phyloP scores from a whole-genome alignment of 2,329 filamentous ascomycete genomes.

The Botrytis porri region DNA sequence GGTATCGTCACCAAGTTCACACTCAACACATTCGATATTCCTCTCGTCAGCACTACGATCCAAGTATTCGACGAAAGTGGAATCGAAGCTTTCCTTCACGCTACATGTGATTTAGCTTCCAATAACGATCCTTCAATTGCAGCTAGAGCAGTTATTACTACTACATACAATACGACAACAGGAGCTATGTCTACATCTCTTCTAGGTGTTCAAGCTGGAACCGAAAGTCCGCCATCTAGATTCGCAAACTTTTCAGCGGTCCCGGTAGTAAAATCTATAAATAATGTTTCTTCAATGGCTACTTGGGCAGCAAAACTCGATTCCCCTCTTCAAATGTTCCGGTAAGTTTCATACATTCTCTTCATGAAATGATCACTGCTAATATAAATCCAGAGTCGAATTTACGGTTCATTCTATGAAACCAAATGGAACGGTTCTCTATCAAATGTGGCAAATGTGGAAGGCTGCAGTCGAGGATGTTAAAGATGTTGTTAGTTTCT shows the following conservation, averaged over 20 bases:
- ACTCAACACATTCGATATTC: constrained; percentile 37
- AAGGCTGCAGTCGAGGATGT: constrained; percentile 38
- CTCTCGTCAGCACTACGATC: constrained; percentile 22
- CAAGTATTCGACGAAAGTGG: constrained; percentile 19
- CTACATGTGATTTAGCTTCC: constrained; percentile 19
- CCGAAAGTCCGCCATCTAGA: constrained; percentile 19
- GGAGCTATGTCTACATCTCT: constrained; percentile 11
- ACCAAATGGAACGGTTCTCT: constrained; percentile 38
- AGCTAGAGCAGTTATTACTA: constrained; percentile 21
- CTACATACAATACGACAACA: constrained; percentile 23
- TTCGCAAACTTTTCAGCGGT: constrained; percentile 26
- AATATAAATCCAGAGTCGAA: constrained; percentile 13
- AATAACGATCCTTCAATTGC: constrained; percentile 18
- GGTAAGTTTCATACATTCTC: constrained; percentile 14
- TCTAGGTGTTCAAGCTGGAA: constrained; percentile 25
- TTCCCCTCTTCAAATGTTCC: constrained; percentile 23
- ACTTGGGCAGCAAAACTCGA: constrained; percentile 21
- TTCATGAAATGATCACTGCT: not conserved
- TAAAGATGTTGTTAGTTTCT: constrained; percentile 40
- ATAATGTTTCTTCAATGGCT: constrained; percentile 19
- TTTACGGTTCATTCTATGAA: constrained; percentile 42
- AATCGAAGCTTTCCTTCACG: constrained; percentile 21
- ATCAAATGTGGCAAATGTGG: constrained; percentile 40
- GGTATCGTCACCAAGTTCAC: constrained; percentile 50
- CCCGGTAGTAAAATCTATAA: not conserved